Conservation (phyloP, 768 basidiomycete species). For the Trametes cubensis region DNA sequence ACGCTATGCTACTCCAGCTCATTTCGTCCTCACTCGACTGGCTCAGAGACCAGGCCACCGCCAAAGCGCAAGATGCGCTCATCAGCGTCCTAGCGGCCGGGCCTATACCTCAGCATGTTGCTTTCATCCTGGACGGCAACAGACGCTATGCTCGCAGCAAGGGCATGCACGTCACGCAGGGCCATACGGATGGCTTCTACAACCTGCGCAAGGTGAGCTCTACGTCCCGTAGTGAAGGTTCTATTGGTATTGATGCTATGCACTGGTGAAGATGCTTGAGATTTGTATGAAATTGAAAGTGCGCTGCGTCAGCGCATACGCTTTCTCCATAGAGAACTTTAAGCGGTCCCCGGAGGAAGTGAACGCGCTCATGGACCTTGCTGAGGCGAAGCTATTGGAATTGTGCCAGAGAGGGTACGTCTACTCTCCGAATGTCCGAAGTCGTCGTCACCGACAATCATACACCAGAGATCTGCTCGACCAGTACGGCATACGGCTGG, state of each 20-base stretch:
- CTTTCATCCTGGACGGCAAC: slow-evolving; percentile 98
- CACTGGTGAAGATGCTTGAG: slow-evolving; percentile 67
- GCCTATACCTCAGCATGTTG: slow-evolving; percentile 87
- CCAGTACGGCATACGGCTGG: slow-evolving; percentile 79
- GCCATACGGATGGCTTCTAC: slow-evolving; percentile 84
- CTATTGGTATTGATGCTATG: background rate
- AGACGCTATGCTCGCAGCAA: slow-evolving; percentile 80
- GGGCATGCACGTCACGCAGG: slow-evolving; percentile 67
- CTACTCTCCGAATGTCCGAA: background rate
- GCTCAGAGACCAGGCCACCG: slow-evolving; percentile 25
- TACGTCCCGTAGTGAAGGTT: background rate
- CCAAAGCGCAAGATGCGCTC: slow-evolving; percentile 47
- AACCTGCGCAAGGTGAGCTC: slow-evolving; percentile 73
- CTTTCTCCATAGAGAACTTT: slow-evolving; percentile 98
- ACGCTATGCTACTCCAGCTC: slow-evolving; percentile 32
- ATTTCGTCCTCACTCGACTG: slow-evolving; percentile 30
- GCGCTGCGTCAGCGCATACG: slow-evolving; percentile 88
- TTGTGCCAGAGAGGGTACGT: slow-evolving; percentile 80
- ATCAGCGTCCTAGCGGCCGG: slow-evolving; percentile 75
- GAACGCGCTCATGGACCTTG: slow-evolving; percentile 82
- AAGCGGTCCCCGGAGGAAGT: slow-evolving; percentile 86
- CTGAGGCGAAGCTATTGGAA: slow-evolving; percentile 76
- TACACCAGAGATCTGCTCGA: slow-evolving; percentile 72
- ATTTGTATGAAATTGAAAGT: slow-evolving; percentile 81
- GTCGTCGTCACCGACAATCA: background rate